These are phyloP conservation scores for Metarhizium brunneum DNA, from an alignment of 2,329 filamentous ascomycete genomes.

Conservation along the genomic window DNA sequence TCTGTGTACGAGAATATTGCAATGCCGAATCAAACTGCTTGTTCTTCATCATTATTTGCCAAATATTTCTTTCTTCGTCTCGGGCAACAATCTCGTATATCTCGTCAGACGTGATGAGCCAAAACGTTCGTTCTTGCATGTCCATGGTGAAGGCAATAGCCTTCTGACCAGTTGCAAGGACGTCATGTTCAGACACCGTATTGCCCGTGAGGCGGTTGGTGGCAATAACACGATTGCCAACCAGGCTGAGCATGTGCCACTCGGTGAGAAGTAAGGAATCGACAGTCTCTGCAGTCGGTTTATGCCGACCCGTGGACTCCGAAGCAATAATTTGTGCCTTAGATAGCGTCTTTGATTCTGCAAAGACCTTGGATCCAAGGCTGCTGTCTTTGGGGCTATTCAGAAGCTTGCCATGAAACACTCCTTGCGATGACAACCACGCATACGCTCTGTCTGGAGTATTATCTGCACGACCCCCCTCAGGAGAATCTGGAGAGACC, in stretches of 20 bases:
- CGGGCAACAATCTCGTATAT: slow-evolving; percentile 90
- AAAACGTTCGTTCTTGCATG: slow-evolving; percentile 91
- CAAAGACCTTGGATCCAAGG: slow-evolving; percentile 66
- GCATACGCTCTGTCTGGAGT: slow-evolving; percentile 71
- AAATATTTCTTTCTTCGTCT: slow-evolving; percentile 86
- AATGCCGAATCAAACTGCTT: slow-evolving; percentile 85
- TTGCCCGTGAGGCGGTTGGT: slow-evolving; percentile 81
- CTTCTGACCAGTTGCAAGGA: slow-evolving; percentile 70
- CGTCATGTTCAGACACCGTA: slow-evolving; percentile 77
- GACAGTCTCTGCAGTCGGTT: slow-evolving; percentile 60
- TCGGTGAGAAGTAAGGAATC: slow-evolving; percentile 79
- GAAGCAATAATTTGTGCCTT: slow-evolving; percentile 63
- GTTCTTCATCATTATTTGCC: slow-evolving; percentile 83
- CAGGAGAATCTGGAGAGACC: slow-evolving; percentile 65
- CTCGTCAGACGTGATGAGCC: slow-evolving; percentile 84
- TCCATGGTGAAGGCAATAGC: slow-evolving; percentile 82
- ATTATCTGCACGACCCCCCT: slow-evolving; percentile 45
- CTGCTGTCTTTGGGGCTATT: slow-evolving; percentile 48
- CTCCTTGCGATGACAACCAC: slow-evolving; percentile 81
- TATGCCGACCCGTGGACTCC: slow-evolving; percentile 56
- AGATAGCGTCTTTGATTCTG: slow-evolving; percentile 68
- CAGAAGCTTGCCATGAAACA: slow-evolving; percentile 76
- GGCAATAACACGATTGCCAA: slow-evolving; percentile 75
- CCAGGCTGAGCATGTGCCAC: slow-evolving; percentile 81
- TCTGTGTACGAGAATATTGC: slow-evolving; percentile 68